Evolutionary conservation across 257 asterid species (phyloP).

Genomic region (Anisodus acutangulus): DNA sequence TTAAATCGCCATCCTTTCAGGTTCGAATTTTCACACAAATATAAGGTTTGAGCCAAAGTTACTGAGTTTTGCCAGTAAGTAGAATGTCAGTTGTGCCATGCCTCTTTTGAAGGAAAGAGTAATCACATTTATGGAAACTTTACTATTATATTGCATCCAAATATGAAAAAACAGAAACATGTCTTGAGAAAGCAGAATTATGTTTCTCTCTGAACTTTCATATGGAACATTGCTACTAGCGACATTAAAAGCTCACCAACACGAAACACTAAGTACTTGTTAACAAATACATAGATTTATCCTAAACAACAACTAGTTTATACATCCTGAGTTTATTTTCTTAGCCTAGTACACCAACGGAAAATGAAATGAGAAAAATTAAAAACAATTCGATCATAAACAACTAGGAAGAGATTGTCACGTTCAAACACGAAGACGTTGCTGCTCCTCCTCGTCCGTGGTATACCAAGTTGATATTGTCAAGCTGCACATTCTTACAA

Average conservation of each 20-base stretch:
- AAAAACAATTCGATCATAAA: slow-evolving; percentile 26
- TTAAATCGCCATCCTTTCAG: not conserved
- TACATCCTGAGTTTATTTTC: not conserved
- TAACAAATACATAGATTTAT: not conserved
- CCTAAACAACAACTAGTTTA: not conserved
- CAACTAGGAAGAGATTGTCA: slow-evolving; percentile 55
- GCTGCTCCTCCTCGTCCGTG: slow-evolving; percentile 47
- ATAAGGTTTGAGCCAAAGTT: not conserved
- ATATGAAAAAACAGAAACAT: not conserved
- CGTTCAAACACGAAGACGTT: slow-evolving; percentile 50
- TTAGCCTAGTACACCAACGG: not conserved
- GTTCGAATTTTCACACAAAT: no score
- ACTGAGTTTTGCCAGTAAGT: not conserved
- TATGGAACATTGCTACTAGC: not conserved
- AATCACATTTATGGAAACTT: slow-evolving; percentile 8
- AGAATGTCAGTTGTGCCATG: not conserved
- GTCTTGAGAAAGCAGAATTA: not conserved
- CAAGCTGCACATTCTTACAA: slow-evolving; percentile 55
- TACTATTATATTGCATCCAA: not conserved
- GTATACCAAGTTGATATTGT: slow-evolving; percentile 54
- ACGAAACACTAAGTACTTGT: not conserved
- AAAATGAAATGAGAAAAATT: not conserved
- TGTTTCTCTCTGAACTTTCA: slow-evolving; percentile 10
- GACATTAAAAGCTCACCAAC: not conserved
- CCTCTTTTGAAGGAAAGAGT: not conserved